phyloP scores from a whole-genome alignment of 345 rosid genomes.

The Syzygium jambos region DNA sequence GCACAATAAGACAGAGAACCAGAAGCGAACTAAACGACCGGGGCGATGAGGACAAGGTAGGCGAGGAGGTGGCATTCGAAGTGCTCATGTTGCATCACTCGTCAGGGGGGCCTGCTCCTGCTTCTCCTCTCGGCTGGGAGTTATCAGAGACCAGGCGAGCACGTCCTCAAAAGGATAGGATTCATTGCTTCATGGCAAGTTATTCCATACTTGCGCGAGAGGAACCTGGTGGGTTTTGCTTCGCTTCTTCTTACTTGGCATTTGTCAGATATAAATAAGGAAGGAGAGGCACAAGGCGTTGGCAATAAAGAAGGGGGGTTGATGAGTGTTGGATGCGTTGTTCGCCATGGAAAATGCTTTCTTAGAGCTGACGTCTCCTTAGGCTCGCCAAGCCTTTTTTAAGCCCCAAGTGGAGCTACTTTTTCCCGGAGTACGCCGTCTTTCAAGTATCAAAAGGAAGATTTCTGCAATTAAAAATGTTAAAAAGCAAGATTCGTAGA shows the following conservation, averaged over 20 bases:
- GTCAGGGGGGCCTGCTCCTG: not conserved
- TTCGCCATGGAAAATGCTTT: not conserved
- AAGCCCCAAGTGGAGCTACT: not conserved
- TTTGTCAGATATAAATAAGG: not conserved
- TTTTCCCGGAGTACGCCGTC: not conserved
- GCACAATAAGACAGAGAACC: not conserved
- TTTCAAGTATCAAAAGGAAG: not conserved
- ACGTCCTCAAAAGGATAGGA: not conserved
- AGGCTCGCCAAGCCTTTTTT: not conserved
- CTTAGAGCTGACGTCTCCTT: not conserved
- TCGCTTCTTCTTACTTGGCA: not conserved
- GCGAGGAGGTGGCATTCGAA: not conserved
- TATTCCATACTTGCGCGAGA: not conserved
- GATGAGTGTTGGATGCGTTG: not conserved
- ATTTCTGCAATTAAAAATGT: not conserved
- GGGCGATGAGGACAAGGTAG: too few species aligned
- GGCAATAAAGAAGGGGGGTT: not conserved
- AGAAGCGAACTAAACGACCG: not conserved
- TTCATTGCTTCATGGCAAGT: conserved; percentile 6
- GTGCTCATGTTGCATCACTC: not conserved
- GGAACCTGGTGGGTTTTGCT: not conserved
- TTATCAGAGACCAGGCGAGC: not conserved
- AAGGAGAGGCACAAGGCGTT: not conserved
- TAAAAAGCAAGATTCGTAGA: not conserved
- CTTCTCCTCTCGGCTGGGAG: not conserved